phyloP scores from a whole-genome alignment of 768 basidiomycete species.

The Pulveroboletus sp. region DNA sequence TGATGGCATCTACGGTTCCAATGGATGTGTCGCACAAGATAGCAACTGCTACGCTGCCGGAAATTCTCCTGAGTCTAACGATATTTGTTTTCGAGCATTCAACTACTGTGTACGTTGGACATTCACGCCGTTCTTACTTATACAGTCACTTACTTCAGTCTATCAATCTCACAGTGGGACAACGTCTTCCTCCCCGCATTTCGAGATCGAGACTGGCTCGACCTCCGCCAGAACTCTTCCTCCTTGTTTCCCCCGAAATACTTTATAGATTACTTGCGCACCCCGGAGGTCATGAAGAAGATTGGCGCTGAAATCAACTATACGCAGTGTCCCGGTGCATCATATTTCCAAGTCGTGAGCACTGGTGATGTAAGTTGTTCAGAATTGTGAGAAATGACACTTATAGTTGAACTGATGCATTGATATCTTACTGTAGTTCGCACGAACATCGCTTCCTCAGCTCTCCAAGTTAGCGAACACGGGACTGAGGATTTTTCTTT shows the following conservation, averaged over 20 bases:
- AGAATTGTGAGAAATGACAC: no score
- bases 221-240: slow-evolving; percentile 55
- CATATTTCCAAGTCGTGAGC: slow-evolving; percentile 40
- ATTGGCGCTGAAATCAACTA: slow-evolving; percentile 57
- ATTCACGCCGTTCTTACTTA: no score
- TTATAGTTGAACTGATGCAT: neutral
- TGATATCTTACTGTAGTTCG: slow-evolving; percentile 24
- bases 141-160: neutral
- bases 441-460: slow-evolving; percentile 36
- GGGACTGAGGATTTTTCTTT: slow-evolving; percentile 37
- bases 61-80: slow-evolving; percentile 41
- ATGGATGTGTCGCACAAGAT: slow-evolving; percentile 56
- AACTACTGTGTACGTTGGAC: slow-evolving; percentile 50
- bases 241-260: slow-evolving; percentile 56
- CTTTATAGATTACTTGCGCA: slow-evolving; percentile 46
- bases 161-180: slow-evolving; percentile 34
- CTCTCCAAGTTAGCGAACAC: slow-evolving; percentile 36
- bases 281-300: slow-evolving; percentile 32
- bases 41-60: slow-evolving; percentile 57
- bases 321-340: slow-evolving; percentile 45
- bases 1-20: slow-evolving; percentile 41
- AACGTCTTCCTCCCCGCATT: slow-evolving; percentile 52
- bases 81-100: slow-evolving; percentile 50
- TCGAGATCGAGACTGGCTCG: slow-evolving; percentile 51
- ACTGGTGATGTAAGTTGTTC: slow-evolving; percentile 54